Evolutionary conservation across 2,329 filamentous ascomycete species (phyloP), one percentile per base, ranked within the genome.

Genomic region (Aspergillus piperis): DNA sequence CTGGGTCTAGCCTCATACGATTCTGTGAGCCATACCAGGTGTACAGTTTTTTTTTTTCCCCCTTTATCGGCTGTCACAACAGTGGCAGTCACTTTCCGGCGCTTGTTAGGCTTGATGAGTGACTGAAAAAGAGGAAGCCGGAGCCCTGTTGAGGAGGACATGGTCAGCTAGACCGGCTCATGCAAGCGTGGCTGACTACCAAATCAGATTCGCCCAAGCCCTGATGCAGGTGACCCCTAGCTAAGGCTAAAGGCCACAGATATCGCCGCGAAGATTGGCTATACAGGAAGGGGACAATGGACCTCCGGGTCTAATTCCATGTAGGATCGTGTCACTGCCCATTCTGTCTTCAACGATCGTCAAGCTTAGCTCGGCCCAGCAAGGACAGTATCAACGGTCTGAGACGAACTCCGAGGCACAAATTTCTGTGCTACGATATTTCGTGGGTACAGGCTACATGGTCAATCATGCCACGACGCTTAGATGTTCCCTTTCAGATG

Each of bases 1-100:
- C 25, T 38, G 30, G 47, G 54, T 47, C 57, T 60, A 62, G 55
- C 55, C 51, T 54, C 48, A 25, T 32, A 19, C 8, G 42, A 57
- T 39, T 15, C 27, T 27, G 21, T 41, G 32, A 8, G 13, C 23
- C n/a, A 17, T 50, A 36, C 32, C 47, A n/a, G 47, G n/a, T n/a
- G 15, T n/a, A 19, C 17, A 19, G 17, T 2, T 19, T 19, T 19
- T 1, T 19, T 1, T 19, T 19, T 19, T 1, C 17, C 17, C 17
- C 17, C 17, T 19, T 19, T 19, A 19, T 19, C 2, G 17, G 23
- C 47, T 27, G 32, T 15, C 25, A 30, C 52, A 54, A 27, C 41
- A 42, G 52, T n/a, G 38, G 25, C 56, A 54, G 25, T 32, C 30
- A 15, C 23, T 13, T 27, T 38, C 39, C 38, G 38, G 42, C 13